These are phyloP conservation scores for Asterella californica DNA, from an alignment of 225 moss, liverwort and hornwort genomes.

Conservation along the genomic window DNA sequence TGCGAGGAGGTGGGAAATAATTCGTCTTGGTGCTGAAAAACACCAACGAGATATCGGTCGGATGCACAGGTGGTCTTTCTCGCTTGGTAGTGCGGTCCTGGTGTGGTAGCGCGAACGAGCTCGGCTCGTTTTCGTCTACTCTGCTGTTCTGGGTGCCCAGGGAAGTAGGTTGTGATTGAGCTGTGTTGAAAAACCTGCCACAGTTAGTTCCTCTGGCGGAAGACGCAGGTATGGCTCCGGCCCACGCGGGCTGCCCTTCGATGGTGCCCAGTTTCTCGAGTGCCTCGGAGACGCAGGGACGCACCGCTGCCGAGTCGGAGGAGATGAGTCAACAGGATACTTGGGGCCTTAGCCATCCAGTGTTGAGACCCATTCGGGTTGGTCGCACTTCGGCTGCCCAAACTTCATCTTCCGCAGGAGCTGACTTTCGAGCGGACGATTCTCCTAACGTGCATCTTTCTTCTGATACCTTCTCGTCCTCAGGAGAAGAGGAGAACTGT, in stretches of 20 bases:
- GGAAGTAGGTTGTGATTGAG: not conserved
- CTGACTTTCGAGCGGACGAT: conserved; percentile 6
- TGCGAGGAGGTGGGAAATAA: not conserved
- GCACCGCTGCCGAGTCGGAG: not conserved
- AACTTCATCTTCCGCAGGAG: not conserved
- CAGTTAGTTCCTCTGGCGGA: not conserved
- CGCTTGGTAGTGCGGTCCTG: not conserved
- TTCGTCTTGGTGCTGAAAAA: not conserved
- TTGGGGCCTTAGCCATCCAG: conserved; percentile 10
- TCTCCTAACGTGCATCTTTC: not conserved
- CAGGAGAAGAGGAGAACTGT: conserved; percentile 20
- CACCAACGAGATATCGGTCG: not conserved
- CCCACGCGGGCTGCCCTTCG: conserved; percentile 1
- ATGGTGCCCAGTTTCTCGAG: not conserved
- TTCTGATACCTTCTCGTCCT: conserved; percentile 10
- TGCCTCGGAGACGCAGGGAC: conserved; percentile 1
- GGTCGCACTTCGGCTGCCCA: not conserved
- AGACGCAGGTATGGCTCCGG: conserved; percentile 16
- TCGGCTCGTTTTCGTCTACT: not conserved
- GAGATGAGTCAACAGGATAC: conserved; percentile 13
- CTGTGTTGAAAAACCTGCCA: not conserved
- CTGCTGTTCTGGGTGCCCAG: not conserved
- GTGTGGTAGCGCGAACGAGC: no score
- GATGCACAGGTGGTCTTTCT: not conserved
- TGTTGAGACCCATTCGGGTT: conserved; percentile 9